Evolutionary conservation across 768 basidiomycete species (phyloP).

Genomic region (Collybiopsis confluens): DNA sequence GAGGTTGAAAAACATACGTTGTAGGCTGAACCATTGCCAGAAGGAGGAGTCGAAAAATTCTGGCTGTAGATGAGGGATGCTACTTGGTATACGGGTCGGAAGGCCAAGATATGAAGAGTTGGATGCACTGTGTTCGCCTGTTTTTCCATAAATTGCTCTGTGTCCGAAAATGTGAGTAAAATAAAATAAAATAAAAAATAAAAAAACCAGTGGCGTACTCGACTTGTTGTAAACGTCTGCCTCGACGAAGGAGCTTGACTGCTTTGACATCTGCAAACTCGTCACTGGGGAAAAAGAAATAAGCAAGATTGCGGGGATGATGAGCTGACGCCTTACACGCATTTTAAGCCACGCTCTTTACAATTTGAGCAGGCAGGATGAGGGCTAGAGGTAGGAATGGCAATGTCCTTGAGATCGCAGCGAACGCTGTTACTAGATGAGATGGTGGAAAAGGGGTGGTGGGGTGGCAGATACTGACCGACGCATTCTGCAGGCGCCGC

Average conservation of each 20-base stretch:
- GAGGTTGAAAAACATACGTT: slow-evolving; percentile 52
- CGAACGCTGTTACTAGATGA: slow-evolving; percentile 63
- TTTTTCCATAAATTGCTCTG: slow-evolving; percentile 79
- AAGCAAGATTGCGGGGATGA: neutral
- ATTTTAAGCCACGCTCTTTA: slow-evolving; percentile 82
- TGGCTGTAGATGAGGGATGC: slow-evolving; percentile 67
- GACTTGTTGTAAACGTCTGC: slow-evolving; percentile 77
- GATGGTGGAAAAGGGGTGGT: slow-evolving; percentile 9
- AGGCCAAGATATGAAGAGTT: slow-evolving; percentile 27
- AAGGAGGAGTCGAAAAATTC: slow-evolving; percentile 85
- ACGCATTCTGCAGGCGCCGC: slow-evolving; percentile 89
- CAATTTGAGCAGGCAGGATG: slow-evolving; percentile 80
- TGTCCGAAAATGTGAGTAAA: slow-evolving; percentile 8
- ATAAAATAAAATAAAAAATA: neutral
- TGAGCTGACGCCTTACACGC: slow-evolving; percentile 71
- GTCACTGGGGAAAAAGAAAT: slow-evolving; percentile 49
- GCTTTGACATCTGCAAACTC: slow-evolving; percentile 91
- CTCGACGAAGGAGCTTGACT: slow-evolving; percentile 77
- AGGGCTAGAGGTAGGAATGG: slow-evolving; percentile 42
- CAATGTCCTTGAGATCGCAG: slow-evolving; percentile 87
- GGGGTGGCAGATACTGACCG: slow-evolving; percentile 40
- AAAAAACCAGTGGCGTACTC: slow-evolving; percentile 74
- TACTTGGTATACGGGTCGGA: slow-evolving; percentile 39
- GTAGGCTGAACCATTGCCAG: slow-evolving; percentile 79
- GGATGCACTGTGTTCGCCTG: slow-evolving; percentile 36